These are phyloP conservation scores for Nicotiana undulata DNA, from an alignment of 257 asterid genomes.

Conservation along the genomic window DNA sequence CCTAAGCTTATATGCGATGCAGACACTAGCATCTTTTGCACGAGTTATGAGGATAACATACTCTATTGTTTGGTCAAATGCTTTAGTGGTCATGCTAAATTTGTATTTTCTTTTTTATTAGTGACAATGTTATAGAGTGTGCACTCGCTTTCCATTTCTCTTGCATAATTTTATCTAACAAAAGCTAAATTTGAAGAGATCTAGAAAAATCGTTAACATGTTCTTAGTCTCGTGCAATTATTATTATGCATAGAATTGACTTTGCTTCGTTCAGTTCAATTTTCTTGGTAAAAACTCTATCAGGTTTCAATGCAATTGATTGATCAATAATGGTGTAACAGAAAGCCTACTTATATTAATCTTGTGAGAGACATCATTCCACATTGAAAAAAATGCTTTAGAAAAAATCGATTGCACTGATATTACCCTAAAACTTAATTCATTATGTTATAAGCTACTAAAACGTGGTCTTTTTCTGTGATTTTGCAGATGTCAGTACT, in stretches of 20 bases:
- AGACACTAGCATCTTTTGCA: no score
- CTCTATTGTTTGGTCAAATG: not conserved
- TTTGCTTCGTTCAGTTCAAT: constrained; percentile 66
- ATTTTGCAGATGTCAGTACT: no score
- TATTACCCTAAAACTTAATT: no score
- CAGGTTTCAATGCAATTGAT: constrained; percentile 36
- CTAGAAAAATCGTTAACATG: not conserved
- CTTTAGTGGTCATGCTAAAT: not conserved
- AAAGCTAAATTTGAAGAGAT: not conserved
- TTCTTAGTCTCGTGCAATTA: not conserved
- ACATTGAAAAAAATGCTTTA: no score
- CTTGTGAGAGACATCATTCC: no score
- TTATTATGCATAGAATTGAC: constrained; percentile 1
- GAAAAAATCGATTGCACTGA: no score
- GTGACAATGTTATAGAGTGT: not conserved
- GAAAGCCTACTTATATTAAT: no score
- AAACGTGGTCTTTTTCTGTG: no score
- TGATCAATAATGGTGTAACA: no score
- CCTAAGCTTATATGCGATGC: no score
- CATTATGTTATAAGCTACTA: no score
- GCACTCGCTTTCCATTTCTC: not conserved
- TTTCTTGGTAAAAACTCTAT: constrained; percentile 99
- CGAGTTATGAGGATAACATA: no score
- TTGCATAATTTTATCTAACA: not conserved
- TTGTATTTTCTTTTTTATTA: not conserved